These are phyloP conservation scores for Dothideomycetes sp. DNA, from an alignment of 2,329 filamentous ascomycete species.

Conservation along the genomic window DNA sequence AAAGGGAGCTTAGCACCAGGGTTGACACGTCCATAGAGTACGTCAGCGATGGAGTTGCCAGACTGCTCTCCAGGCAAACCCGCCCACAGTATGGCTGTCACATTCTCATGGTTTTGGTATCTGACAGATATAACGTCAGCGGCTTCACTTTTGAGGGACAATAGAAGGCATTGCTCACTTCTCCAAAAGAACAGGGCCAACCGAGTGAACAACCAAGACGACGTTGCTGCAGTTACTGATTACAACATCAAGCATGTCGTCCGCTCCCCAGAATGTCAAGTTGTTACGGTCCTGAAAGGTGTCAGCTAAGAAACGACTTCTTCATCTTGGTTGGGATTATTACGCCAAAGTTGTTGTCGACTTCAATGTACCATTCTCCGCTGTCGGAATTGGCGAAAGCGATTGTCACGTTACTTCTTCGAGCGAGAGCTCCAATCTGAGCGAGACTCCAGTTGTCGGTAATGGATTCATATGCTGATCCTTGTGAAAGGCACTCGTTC, in stretches of 20 bases:
- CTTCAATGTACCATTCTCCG: constrained; percentile 39
- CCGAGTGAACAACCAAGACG: constrained; percentile 76
- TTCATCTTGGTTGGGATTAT: no score
- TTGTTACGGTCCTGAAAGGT: constrained; percentile 30
- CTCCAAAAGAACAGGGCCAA: constrained; percentile 63
- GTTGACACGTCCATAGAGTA: constrained; percentile 67
- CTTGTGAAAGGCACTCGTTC: constrained; percentile 14
- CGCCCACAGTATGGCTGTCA: constrained; percentile 71
- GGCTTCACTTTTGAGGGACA: no score
- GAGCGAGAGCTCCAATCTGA: constrained; percentile 18
- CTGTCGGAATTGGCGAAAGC: constrained; percentile 38
- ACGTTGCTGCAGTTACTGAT: constrained; percentile 69
- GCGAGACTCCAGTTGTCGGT: constrained; percentile 17
- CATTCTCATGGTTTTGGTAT: constrained; percentile 62
- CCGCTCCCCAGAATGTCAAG: constrained; percentile 26
- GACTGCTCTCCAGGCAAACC: constrained; percentile 71
- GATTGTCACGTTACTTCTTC: constrained; percentile 22
- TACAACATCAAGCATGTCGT: constrained; percentile 59
- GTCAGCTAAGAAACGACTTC: no score
- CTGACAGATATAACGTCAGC: no score
- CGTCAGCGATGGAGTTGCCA: constrained; percentile 62
- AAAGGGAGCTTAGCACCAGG: constrained; percentile 66
- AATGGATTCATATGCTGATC: constrained; percentile 15
- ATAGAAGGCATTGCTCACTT: no score
- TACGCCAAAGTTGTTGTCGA: constrained; percentile 32